Conservation (phyloP, 257 asterid genomes). For the Solanum pennellii region DNA sequence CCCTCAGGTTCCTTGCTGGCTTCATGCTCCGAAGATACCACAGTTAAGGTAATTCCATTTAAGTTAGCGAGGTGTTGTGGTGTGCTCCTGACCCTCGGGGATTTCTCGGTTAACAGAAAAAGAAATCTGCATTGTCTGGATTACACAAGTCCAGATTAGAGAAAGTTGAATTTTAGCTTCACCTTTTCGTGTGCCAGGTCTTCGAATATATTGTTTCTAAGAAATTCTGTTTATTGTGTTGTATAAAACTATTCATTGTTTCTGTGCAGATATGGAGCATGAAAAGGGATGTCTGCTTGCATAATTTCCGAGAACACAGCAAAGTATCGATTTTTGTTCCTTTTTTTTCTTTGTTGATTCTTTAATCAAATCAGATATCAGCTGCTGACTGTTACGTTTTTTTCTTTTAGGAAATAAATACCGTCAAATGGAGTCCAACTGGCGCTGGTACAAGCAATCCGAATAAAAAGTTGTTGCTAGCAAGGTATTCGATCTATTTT, state of each 20-base stretch:
- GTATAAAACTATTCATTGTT: neutral
- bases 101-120: neutral
- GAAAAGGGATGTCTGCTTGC: neutral
- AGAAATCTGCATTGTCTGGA: neutral
- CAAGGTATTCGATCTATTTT: neutral
- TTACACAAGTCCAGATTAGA: neutral
- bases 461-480: neutral
- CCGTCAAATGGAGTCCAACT: neutral
- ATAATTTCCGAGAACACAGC: neutral
- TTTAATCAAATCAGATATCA: neutral
- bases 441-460: neutral
- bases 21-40: conserved; percentile 91
- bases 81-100: neutral
- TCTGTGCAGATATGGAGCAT: neutral
- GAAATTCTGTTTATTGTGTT: neutral
- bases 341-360: neutral
- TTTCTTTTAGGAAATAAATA: neutral
- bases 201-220: neutral
- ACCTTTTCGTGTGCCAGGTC: neutral
- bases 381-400: neutral
- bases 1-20: conserved; percentile 90
- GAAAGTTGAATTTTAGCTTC: neutral
- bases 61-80: neutral
- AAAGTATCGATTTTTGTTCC: neutral
- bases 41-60: conserved; percentile 40